Evolutionary conservation across 345 rosid genomes (phyloP).

Genomic region (Luvunga scandens): DNA sequence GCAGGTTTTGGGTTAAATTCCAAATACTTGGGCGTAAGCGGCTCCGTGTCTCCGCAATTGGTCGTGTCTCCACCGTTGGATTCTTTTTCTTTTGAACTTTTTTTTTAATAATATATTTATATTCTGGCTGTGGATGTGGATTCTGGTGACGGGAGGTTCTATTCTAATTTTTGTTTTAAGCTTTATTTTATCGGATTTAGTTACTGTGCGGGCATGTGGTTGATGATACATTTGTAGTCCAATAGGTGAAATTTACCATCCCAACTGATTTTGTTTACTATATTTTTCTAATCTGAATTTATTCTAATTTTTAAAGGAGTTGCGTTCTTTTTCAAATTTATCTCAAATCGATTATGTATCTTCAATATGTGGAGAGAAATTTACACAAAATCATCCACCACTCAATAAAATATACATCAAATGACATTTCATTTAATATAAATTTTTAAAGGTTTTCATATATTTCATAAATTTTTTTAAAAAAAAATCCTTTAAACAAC

Average conservation of each 20-base stretch:
- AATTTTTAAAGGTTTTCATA: too few species aligned
- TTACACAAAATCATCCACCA: not conserved
- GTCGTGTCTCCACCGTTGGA: constrained; percentile 68
- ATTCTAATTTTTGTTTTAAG: not conserved
- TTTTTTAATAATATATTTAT: too few species aligned
- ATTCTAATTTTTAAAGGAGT: too few species aligned
- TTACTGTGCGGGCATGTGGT: not conserved
- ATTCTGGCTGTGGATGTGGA: too few species aligned
- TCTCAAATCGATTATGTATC: too few species aligned
- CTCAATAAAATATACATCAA: not conserved
- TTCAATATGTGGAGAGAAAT: not conserved
- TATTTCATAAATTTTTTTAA: too few species aligned
- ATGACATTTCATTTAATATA: too few species aligned
- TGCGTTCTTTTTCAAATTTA: too few species aligned
- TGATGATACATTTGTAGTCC: not conserved
- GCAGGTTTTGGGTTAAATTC: constrained; percentile 46
- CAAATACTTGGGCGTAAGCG: constrained; percentile 78
- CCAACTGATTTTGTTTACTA: too few species aligned
- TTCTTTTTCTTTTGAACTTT: constrained; percentile 14
- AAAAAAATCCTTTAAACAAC: not conserved
- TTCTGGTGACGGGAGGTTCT: too few species aligned
- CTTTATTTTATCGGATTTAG: not conserved
- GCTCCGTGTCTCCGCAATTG: constrained; percentile 97
- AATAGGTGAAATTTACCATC: too few species aligned
- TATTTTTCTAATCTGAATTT: too few species aligned